These are phyloP conservation scores for Tylopilus sp. DNA, from an alignment of 768 basidiomycete species.

Conservation along the genomic window DNA sequence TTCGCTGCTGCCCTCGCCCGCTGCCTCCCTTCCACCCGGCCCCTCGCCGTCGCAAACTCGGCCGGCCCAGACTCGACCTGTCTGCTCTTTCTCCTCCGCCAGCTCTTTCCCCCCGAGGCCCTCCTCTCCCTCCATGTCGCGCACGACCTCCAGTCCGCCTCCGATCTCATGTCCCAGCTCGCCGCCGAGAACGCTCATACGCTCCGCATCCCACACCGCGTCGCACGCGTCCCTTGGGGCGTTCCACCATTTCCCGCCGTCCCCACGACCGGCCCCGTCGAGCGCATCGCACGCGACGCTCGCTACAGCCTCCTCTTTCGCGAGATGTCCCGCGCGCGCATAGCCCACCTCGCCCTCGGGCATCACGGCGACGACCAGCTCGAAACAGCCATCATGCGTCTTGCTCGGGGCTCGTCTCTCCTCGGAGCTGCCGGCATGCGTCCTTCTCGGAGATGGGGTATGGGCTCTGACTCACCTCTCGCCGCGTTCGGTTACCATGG, in stretches of 20 bases:
- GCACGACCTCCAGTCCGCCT: constrained; percentile 64
- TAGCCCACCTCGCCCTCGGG: constrained; percentile 54
- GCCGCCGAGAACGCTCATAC: constrained; percentile 42
- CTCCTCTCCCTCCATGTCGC: constrained; percentile 61
- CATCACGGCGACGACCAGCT: constrained; percentile 86
- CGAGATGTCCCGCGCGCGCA: constrained; percentile 38
- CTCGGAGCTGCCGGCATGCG: constrained; percentile 69
- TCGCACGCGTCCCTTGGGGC: constrained; percentile 56
- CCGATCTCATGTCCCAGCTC: constrained; percentile 51
- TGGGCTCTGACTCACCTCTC: constrained; percentile 48
- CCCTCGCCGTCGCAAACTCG: constrained; percentile 64
- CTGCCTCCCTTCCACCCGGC: constrained; percentile 1
- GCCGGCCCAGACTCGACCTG: constrained; percentile 84
- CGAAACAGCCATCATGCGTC: constrained; percentile 74
- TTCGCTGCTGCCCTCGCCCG: constrained; percentile 43
- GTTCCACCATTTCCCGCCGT: constrained; percentile 44
- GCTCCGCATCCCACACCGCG: constrained; percentile 46
- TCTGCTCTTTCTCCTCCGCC: constrained; percentile 63
- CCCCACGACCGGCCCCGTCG: constrained; percentile 46
- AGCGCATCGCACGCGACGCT: constrained; percentile 54
- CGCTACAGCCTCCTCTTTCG: constrained; percentile 53
- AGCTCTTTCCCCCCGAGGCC: constrained; percentile 34
- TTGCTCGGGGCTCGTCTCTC: constrained; percentile 53
- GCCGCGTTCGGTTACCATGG: constrained; percentile 51
- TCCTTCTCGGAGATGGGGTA: constrained; percentile 68